A percentile compares a stretch with the other conserved stretches of the same genome.
These are phyloP conservation scores for Chaetoceros muelleri DNA, from an alignment of 108 stramenopile species.

Conservation along the genomic window DNA sequence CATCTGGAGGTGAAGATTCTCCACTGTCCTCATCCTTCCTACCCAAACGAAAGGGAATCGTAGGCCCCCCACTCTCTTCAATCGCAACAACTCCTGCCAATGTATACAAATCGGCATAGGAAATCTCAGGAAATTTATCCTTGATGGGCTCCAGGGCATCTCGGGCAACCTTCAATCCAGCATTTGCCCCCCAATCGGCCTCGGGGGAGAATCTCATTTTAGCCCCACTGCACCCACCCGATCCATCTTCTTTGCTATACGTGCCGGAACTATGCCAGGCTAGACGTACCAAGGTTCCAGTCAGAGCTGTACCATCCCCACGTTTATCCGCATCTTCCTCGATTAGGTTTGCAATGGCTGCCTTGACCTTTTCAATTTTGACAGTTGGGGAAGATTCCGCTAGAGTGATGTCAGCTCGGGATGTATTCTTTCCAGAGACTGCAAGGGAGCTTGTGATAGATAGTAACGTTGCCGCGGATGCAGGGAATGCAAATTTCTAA, in stretches of 20 bases:
- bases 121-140: constrained; percentile 76
- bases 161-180: constrained; percentile 78
- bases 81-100: constrained; percentile 72
- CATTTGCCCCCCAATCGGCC: constrained; percentile 75
- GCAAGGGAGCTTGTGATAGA: too few relatives aligned
- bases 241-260: constrained; percentile 51
- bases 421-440: too few relatives aligned
- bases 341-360: constrained; percentile 57
- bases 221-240: constrained; percentile 92
- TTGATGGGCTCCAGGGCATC: constrained; percentile 64
- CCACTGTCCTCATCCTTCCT: constrained; percentile 57
- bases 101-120: constrained; percentile 92
- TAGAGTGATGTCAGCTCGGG: too few relatives aligned
- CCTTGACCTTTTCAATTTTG: constrained; percentile 55
- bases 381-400: constrained; percentile 19
- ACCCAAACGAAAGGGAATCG: constrained; percentile 67
- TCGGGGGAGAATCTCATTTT: constrained; percentile 93
- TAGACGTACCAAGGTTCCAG: constrained; percentile 73
- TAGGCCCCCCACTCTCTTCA: constrained; percentile 66
- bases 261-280: constrained; percentile 96
- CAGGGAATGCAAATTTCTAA: too few relatives aligned
- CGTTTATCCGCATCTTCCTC: constrained; percentile 66
- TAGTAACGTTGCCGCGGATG: too few relatives aligned
- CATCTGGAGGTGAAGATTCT: constrained; percentile 53
- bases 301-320: constrained; percentile 61